phyloP scores from a whole-genome alignment of 2,329 filamentous ascomycete species.

The Pseudogymnoascus sp. region DNA sequence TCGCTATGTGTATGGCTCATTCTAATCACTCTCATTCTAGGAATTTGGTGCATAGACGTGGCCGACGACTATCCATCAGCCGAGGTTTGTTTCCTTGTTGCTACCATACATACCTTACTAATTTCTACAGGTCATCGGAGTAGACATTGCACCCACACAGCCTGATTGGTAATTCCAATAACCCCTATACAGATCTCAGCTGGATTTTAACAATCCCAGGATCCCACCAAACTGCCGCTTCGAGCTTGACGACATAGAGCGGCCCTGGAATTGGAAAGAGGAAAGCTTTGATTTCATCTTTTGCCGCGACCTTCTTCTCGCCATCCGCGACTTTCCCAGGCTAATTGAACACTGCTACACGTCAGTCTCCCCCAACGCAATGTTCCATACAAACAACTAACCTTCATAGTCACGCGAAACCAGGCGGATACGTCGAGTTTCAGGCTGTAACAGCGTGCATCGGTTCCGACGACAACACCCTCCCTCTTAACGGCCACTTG shows the following conservation, averaged over 20 bases:
- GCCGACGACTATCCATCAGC: constrained; percentile 13
- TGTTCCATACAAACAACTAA: neutral
- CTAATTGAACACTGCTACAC: constrained; percentile 14
- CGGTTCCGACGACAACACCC: constrained; percentile 15
- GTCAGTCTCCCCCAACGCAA: neutral
- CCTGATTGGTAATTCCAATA: constrained; percentile 11
- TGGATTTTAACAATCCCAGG: neutral
- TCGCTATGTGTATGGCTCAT: neutral
- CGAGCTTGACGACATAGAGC: constrained; percentile 29
- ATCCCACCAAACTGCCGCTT: constrained; percentile 24
- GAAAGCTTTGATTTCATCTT: constrained; percentile 11
- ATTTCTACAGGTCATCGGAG: constrained; percentile 10
- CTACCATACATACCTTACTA: neutral
- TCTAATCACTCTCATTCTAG: neutral
- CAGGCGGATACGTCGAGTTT: constrained; percentile 17
- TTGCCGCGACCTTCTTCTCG: constrained; percentile 11
- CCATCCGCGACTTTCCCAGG: constrained; percentile 16
- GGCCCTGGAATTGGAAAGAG: constrained; percentile 13
- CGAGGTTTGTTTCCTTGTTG: neutral
- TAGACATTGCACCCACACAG: constrained; percentile 15
- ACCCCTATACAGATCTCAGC: neutral
- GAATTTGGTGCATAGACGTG: constrained; percentile 12
- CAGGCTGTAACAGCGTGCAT: constrained; percentile 12
- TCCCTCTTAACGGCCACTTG: constrained; percentile 11
- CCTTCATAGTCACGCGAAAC: constrained; percentile 15